A percentile compares a stretch with the other conserved stretches of the same genome.
These are phyloP conservation scores for Nepenthes mirabilis DNA, from an alignment of 148 eudicot genomes.

Conservation along the genomic window DNA sequence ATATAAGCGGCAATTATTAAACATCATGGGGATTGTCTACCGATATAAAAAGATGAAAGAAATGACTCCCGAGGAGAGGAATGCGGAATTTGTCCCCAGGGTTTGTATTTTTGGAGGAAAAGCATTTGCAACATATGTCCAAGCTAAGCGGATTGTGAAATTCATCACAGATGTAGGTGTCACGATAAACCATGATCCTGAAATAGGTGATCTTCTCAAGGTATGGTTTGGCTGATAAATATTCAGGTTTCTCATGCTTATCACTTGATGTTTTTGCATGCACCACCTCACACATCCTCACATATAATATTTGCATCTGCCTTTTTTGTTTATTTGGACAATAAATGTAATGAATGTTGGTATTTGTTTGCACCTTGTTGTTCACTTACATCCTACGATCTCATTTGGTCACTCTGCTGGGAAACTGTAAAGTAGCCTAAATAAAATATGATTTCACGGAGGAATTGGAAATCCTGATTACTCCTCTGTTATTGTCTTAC, in stretches of 20 bases:
- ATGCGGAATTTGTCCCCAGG: slow-evolving; percentile 58
- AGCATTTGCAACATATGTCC: slow-evolving; percentile 90
- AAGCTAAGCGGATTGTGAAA: slow-evolving; percentile 94
- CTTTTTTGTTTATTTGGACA: no score
- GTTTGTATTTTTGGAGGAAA: slow-evolving; percentile 97
- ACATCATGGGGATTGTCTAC: slow-evolving; percentile 82
- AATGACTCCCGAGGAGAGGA: slow-evolving; percentile 62
- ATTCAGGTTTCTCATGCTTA: slow-evolving; percentile 1
- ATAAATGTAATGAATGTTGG: no score
- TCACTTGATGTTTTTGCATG: neutral
- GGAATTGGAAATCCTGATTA: no score
- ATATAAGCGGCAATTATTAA: slow-evolving; percentile 84
- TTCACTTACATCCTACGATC: no score
- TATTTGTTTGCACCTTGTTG: no score
- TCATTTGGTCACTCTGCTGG: no score
- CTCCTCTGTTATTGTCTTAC: neutral
- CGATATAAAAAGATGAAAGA: slow-evolving; percentile 97
- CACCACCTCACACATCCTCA: no score
- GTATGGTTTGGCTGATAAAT: slow-evolving; percentile 16
- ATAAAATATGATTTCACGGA: no score
- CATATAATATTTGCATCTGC: no score
- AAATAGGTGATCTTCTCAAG: slow-evolving; percentile 86
- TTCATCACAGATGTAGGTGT: slow-evolving; percentile 89
- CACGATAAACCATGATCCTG: slow-evolving; percentile 80
- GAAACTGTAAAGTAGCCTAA: no score